A percentile compares a stretch with the other conserved stretches of the same genome.
These are phyloP conservation scores for Acanthamoeba triangularis DNA, from an alignment of 208 protist species.

Conservation along the genomic window DNA sequence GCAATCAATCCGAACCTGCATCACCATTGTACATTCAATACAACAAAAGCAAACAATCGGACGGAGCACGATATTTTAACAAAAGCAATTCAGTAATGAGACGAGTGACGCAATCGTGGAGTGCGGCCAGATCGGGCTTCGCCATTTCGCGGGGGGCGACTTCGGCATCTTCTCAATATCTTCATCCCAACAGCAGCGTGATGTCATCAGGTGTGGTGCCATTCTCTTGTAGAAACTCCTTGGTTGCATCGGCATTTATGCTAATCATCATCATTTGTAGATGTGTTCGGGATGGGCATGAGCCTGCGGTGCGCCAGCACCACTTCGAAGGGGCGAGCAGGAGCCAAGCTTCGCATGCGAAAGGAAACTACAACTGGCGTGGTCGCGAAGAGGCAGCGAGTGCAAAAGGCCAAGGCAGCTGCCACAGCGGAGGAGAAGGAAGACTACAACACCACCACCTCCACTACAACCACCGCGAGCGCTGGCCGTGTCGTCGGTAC, in stretches of 20 bases:
- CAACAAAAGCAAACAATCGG: not conserved
- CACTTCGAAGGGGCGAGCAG: not conserved
- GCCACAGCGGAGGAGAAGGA: not conserved
- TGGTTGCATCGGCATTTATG: no score
- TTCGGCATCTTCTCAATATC: not conserved
- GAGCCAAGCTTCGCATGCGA: not conserved
- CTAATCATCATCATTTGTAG: not conserved
- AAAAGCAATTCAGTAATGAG: no score
- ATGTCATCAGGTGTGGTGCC: no score
- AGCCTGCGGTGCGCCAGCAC: not conserved
- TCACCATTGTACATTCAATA: not conserved
- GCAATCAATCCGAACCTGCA: no score
- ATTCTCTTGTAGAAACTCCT: no score
- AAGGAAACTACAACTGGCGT: not conserved
- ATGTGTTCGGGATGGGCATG: not conserved
- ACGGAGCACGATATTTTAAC: not conserved
- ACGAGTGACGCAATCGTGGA: not conserved
- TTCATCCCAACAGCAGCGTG: not conserved
- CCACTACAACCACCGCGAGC: not conserved
- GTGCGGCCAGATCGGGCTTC: not conserved
- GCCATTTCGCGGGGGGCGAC: not conserved
- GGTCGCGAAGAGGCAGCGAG: not conserved
- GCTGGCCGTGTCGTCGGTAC: no score
- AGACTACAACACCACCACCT: not conserved
- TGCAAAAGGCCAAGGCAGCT: no score